Percentiles rank a stretch among this genome's conserved stretches.
Evolutionary conservation across 148 eudicot genomes (phyloP).

Genomic region (Rhododendron griersonianum): DNA sequence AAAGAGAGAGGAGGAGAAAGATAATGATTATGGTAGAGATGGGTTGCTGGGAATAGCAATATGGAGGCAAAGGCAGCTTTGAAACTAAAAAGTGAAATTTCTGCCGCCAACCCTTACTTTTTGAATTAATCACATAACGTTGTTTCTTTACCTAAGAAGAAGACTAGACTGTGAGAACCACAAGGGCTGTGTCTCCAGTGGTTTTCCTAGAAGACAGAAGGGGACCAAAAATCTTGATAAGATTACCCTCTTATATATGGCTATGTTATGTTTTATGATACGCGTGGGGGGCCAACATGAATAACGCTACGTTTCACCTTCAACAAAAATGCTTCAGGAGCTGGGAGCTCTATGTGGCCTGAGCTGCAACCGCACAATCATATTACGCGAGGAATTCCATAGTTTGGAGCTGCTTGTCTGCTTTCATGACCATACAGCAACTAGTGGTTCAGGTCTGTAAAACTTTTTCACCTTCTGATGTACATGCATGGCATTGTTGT

Average conservation of each 20-base stretch:
- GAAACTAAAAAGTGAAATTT: background rate
- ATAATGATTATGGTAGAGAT: background rate
- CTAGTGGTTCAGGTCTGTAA: no score
- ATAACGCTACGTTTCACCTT: background rate
- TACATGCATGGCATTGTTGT: no score
- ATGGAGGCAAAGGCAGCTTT: background rate
- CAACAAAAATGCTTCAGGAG: background rate
- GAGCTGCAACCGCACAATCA: background rate
- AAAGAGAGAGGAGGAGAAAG: background rate
- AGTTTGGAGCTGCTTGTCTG: background rate
- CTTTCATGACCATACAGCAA: background rate
- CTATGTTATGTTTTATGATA: background rate
- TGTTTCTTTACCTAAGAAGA: constrained; percentile 17
- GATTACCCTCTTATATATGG: background rate
- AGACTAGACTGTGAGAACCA: constrained; percentile 7
- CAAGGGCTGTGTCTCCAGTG: background rate
- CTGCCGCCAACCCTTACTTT: constrained; percentile 16
- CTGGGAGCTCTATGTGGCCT: background rate
- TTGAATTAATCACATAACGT: constrained; percentile 14
- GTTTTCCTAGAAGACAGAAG: background rate
- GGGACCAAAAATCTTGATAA: constrained; percentile 13
- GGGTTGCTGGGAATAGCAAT: background rate
- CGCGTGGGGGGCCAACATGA: background rate
- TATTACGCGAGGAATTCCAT: background rate
- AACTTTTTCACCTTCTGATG: background rate